A percentile compares a stretch with the other conserved stretches of the same genome.
Conservation (phyloP, 1,284 basidiomycete species). For the Meira miltonrushii region DNA sequence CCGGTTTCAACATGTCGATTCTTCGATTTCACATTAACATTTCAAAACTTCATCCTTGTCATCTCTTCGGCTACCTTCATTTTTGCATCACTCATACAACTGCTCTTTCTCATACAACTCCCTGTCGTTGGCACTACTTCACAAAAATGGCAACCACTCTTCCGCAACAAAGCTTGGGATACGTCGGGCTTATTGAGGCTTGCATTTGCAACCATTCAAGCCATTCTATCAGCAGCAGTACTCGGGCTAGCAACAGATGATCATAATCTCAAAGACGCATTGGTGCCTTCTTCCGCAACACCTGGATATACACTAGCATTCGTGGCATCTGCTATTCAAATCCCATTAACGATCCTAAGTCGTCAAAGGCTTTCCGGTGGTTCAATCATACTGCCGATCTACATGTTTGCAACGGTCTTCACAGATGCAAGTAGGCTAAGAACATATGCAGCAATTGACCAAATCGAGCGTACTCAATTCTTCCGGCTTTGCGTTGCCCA, state of each 20-base stretch:
- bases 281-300: constrained; percentile 10
- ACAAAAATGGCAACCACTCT: background rate
- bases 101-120: constrained; percentile 10
- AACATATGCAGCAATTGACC: constrained; percentile 23
- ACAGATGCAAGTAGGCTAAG: constrained; percentile 29
- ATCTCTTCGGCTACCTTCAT: constrained; percentile 25
- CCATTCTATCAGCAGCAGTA: constrained; percentile 17
- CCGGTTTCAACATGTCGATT: constrained; percentile 31
- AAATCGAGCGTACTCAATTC: constrained; percentile 19
- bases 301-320: constrained; percentile 18
- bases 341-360: constrained; percentile 22
- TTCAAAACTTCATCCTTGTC: constrained; percentile 27
- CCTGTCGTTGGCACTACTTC: background rate
- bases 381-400: constrained; percentile 24
- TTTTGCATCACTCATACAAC: constrained; percentile 11
- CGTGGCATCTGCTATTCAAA: constrained; percentile 14
- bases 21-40: constrained; percentile 38
- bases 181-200: constrained; percentile 22
- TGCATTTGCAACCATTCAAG: constrained; percentile 18
- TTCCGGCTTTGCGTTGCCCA: constrained; percentile 22
- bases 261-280: background rate
- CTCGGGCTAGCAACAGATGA: constrained; percentile 15
- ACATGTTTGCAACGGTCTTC: constrained; percentile 24
- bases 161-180: constrained; percentile 8
- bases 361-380: constrained; percentile 28